Evolutionary conservation across 2,329 filamentous ascomycete species (phyloP).

Genomic region (Colletotrichum zoysiae): DNA sequence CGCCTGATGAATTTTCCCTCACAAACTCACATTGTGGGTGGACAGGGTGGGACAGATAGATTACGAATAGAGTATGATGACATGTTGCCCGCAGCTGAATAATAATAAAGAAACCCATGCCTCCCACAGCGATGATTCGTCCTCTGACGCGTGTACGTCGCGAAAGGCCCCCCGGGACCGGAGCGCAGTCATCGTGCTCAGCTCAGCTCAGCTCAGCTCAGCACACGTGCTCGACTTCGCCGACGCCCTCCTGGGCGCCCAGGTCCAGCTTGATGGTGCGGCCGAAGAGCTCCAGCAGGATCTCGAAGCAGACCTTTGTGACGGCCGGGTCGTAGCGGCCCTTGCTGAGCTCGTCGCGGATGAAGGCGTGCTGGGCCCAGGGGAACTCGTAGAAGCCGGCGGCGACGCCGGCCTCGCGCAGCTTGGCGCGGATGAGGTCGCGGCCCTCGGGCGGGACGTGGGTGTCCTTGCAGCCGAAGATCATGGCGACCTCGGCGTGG

Average conservation of each 20-base stretch:
- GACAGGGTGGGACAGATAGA: constrained; percentile 18
- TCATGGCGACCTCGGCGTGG: constrained; percentile 85
- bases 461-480: constrained; percentile 91
- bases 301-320: constrained; percentile 89
- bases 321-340: constrained; percentile 93
- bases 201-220: constrained; percentile 73
- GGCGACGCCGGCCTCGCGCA: constrained; percentile 79
- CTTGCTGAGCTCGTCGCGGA: constrained; percentile 91
- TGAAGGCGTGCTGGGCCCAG: constrained; percentile 96
- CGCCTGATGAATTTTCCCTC: constrained; percentile 37
- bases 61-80: constrained; percentile 42
- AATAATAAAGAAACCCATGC: constrained; percentile 43
- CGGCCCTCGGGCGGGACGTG: constrained; percentile 88
- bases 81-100: constrained; percentile 33
- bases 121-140: constrained; percentile 26
- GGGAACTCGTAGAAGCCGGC: constrained; percentile 91
- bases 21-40: constrained; percentile 18
- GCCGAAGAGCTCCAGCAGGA: constrained; percentile 87
- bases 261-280: constrained; percentile 83
- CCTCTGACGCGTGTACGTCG: background rate
- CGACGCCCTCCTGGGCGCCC: constrained; percentile 73
- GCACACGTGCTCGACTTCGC: constrained; percentile 80
- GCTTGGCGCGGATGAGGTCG: constrained; percentile 84
- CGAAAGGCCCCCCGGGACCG: background rate
- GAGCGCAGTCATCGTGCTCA: constrained; percentile 52